phyloP scores from a whole-genome alignment of 164 flowering plant genomes.

The Warburgia ugandensis region DNA sequence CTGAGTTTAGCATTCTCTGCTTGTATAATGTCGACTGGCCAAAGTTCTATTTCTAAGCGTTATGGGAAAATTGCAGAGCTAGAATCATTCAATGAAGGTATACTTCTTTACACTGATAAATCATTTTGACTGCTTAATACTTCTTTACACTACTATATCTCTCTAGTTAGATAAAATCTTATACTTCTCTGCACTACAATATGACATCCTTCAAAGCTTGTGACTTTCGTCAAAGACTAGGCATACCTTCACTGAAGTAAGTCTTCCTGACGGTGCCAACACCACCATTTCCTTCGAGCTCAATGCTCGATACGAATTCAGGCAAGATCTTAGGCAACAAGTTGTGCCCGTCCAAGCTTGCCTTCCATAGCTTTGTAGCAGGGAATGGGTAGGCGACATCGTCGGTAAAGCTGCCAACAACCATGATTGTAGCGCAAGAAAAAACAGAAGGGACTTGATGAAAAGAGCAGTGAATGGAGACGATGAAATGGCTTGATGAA shows the following conservation, averaged over 20 bases:
- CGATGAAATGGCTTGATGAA: neutral
- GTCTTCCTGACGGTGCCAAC: constrained; percentile 11
- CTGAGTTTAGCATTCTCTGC: too few species aligned
- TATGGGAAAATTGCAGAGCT: too few species aligned
- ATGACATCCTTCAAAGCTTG: too few species aligned
- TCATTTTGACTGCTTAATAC: too few species aligned
- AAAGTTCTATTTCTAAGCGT: too few species aligned
- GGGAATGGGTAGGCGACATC: constrained; percentile 7
- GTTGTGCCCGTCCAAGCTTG: constrained; percentile 6
- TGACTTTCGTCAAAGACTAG: too few species aligned
- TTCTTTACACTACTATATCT: too few species aligned
- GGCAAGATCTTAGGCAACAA: constrained; percentile 16
- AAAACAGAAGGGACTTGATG: neutral
- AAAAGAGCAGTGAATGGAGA: neutral
- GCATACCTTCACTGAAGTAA: constrained; percentile 13
- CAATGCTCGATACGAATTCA: constrained; percentile 13
- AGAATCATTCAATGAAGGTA: too few species aligned
- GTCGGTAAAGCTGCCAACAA: constrained; percentile 6
- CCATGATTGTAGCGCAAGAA: constrained; percentile 1
- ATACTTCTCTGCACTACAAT: too few species aligned
- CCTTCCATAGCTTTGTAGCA: constrained; percentile 11
- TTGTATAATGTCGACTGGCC: too few species aligned
- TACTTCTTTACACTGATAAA: too few species aligned
- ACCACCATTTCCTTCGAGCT: constrained; percentile 19
- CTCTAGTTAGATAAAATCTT: too few species aligned